Percentiles rank a stretch among this genome's conserved stretches.
Conservation (phyloP, 176 grass and related monocot genomes). For the Aegilops bicornis region DNA sequence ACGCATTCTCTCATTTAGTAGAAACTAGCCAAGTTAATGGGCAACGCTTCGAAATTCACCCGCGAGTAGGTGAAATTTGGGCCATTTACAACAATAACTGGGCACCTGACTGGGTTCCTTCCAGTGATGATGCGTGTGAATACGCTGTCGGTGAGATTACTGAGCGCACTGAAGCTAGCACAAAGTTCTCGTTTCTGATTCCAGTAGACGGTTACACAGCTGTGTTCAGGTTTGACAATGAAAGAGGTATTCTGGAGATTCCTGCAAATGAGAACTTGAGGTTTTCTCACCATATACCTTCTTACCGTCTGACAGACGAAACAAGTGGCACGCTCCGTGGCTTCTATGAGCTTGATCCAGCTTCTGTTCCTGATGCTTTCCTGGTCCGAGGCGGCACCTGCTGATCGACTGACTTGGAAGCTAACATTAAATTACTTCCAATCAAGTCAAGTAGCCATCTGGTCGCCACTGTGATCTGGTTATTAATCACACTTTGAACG, state of each 20-base stretch:
- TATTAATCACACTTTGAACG: slow-evolving; percentile 4
- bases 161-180: slow-evolving; percentile 30
- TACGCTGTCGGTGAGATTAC: slow-evolving; percentile 59
- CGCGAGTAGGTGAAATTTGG: slow-evolving; percentile 61
- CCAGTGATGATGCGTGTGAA: slow-evolving; percentile 41
- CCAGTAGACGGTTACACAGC: slow-evolving; percentile 52
- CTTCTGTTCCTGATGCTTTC: slow-evolving; percentile 58
- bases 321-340: slow-evolving; percentile 46
- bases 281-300: slow-evolving; percentile 82
- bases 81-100: slow-evolving; percentile 71
- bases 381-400: not conserved
- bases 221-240: slow-evolving; percentile 51
- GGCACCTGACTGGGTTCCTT: slow-evolving; percentile 44
- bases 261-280: slow-evolving; percentile 40
- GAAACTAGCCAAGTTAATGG: slow-evolving; percentile 16
- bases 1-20: slow-evolving; percentile 66
- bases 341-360: slow-evolving; percentile 74
- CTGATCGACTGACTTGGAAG: slow-evolving; percentile 21
- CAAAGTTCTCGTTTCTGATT: slow-evolving; percentile 41
- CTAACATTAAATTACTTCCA: not conserved
- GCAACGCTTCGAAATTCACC: slow-evolving; percentile 49
- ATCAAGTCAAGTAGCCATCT: slow-evolving; percentile 1
- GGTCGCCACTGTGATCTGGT: not conserved
- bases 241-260: slow-evolving; percentile 32
- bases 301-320: slow-evolving; percentile 53